Evolutionary conservation across 2,329 filamentous ascomycete genomes (phyloP).

Genomic region (Aspergillus sp.): DNA sequence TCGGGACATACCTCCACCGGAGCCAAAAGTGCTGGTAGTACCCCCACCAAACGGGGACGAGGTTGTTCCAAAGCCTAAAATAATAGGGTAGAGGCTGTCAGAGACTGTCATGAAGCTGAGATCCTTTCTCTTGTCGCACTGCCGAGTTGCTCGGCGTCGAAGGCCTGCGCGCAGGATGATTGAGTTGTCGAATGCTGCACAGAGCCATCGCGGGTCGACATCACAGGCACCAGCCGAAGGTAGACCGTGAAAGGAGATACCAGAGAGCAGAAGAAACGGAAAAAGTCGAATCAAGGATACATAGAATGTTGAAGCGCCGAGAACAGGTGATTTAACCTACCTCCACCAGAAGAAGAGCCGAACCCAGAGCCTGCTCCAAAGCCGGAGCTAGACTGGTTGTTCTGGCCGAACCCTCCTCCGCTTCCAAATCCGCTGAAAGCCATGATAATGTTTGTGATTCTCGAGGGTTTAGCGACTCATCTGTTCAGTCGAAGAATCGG

Average conservation of each 20-base stretch:
- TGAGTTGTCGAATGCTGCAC: conserved; percentile 27
- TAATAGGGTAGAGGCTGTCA: conserved; percentile 43
- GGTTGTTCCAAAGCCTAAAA: conserved; percentile 48
- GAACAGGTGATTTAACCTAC: conserved; percentile 35
- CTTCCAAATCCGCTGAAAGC: conserved; percentile 49
- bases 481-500: conserved; percentile 24
- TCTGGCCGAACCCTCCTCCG: conserved; percentile 61
- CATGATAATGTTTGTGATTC: conserved; percentile 36
- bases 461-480: conserved; percentile 35
- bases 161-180: conserved; percentile 26
- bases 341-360: conserved; percentile 39
- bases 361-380: conserved; percentile 45
- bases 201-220: conserved; percentile 33
- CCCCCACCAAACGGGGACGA: conserved; percentile 43
- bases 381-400: conserved; percentile 53
- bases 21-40: conserved; percentile 45
- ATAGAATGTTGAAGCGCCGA: not conserved
- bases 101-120: conserved; percentile 41
- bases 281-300: conserved; percentile 2
- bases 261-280: conserved; percentile 7
- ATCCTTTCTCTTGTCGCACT: conserved; percentile 36
- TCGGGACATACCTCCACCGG: conserved; percentile 48
- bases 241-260: conserved; percentile 19
- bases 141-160: conserved; percentile 33
- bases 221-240: conserved; percentile 34